These are phyloP conservation scores for Sechiopsis laciniata DNA, from an alignment of 306 rosid genomes.

Conservation along the genomic window DNA sequence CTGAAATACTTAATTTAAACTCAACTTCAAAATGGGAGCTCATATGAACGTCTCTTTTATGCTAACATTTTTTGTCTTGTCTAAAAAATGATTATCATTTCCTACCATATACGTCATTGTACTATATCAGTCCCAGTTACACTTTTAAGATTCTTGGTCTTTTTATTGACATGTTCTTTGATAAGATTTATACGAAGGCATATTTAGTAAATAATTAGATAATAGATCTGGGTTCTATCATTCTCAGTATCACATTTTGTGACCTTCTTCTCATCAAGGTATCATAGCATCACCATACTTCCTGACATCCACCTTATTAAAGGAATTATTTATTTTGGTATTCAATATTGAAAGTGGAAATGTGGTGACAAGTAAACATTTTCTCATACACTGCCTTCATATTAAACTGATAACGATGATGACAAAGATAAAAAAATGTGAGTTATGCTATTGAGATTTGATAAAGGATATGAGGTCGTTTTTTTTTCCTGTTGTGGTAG, in stretches of 20 bases:
- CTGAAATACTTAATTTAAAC: slow-evolving; percentile 14
- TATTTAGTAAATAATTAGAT: too few relatives aligned
- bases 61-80: not conserved
- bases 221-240: too few relatives aligned
- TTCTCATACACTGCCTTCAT: not conserved
- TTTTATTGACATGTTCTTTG: not conserved
- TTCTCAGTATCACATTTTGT: slow-evolving; percentile 6
- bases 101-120: not conserved
- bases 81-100: not conserved
- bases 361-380: not conserved
- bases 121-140: not conserved
- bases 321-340: not conserved
- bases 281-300: slow-evolving; percentile 5
- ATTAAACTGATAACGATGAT: not conserved
- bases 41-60: not conserved
- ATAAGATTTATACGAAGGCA: too few relatives aligned
- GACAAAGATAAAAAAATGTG: not conserved
- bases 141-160: not conserved
- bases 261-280: not conserved
- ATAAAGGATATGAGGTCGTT: not conserved
- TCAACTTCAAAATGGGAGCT: slow-evolving; percentile 2
- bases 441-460: not conserved
- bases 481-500: not conserved
- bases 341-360: not conserved
- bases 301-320: not conserved